Evolutionary conservation across 2,329 filamentous ascomycete species (phyloP), one percentile per base, ranked within the genome.

Genomic region (Colletotrichum tropicicola): DNA sequence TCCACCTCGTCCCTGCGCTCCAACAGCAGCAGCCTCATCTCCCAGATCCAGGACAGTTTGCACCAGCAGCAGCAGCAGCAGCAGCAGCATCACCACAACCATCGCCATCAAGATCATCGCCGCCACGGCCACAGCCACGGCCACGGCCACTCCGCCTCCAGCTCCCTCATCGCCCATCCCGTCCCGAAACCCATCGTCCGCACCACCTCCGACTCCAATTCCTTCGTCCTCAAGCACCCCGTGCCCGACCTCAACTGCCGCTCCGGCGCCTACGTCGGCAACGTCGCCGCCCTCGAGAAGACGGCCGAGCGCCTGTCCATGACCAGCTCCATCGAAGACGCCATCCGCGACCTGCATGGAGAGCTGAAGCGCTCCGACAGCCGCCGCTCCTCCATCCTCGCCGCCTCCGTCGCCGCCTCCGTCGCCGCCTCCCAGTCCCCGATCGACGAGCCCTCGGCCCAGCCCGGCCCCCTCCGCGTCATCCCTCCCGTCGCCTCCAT

Each of bases 271-370:
- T 89, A 87, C 73, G 79, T 85, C 17, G 85, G 84, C 73, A 93
- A 91, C 79, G 89, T 94, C 67, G 88, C 90, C 69, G 87, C 89
- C 52, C 86, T 94, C 67, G 92, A 95, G 77, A 89, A 91, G 69
- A 90, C 89, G 10, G 92, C 92, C 51, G 91, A 94, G 77, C 86
- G 89, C 68, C 82, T 94, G 75, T 92, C 90, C 70, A 86, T 87
- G 80, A 90, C 89, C 60, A 92, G 89, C 67, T 92, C 92, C 67
- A 91, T 94, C 72, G 91, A 91, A 71, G 88, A 92, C 80, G 91
- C 92, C 70, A 94, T 94, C 71, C 87, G 91, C 64, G 88, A 91
- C 72, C 82, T 93, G 69, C 89, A 92, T 76, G 82, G 88, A 66
- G 89, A 92, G 76, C 81, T 92, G 73, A 92, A 92, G 78, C 85